A percentile compares a stretch with the other conserved stretches of the same genome.
These are phyloP conservation scores for Erythrophleum ivorense DNA, from an alignment of 331 rosid species.

Conservation along the genomic window DNA sequence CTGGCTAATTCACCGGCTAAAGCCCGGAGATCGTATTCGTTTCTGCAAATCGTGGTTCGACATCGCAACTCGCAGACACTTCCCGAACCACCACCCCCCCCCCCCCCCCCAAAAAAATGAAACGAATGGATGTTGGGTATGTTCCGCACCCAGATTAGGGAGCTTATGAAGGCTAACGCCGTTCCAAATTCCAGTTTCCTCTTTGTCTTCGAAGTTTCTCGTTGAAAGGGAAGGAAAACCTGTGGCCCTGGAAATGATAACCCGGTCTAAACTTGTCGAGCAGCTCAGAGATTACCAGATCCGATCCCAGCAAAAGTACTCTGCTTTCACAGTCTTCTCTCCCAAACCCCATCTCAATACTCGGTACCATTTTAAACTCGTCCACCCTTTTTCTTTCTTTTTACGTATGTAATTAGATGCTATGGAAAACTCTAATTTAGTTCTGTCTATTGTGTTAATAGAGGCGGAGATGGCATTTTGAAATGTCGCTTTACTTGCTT, in stretches of 20 bases:
- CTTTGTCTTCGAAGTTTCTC: not conserved
- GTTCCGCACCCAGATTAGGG: not conserved
- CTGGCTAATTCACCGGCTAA: not conserved
- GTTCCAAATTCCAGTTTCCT: not conserved
- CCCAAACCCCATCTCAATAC: conserved; percentile 59
- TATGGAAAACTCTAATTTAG: not conserved
- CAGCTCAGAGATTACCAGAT: conserved; percentile 76
- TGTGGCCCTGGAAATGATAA: conserved; percentile 53
- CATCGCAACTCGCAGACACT: not conserved
- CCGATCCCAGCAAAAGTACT: conserved; percentile 60
- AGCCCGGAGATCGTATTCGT: conserved; percentile 8
- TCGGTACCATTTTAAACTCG: conserved; percentile 45
- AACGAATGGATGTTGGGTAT: not conserved
- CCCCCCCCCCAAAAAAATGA: no score
- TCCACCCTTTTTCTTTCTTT: not conserved
- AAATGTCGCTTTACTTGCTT: not conserved
- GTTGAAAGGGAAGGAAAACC: conserved; percentile 6
- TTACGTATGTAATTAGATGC: not conserved
- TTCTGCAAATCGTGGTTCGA: not conserved
- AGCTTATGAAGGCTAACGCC: not conserved
- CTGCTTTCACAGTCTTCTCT: conserved; percentile 63
- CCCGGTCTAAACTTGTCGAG: conserved; percentile 65
- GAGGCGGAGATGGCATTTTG: conserved; percentile 9
- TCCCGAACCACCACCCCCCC: not conserved
- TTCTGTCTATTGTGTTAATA: not conserved